Percentiles rank a stretch among this genome's conserved stretches.
Conservation (phyloP, 495 filamentous ascomycete genomes). For the Endocarpon pusillum region DNA sequence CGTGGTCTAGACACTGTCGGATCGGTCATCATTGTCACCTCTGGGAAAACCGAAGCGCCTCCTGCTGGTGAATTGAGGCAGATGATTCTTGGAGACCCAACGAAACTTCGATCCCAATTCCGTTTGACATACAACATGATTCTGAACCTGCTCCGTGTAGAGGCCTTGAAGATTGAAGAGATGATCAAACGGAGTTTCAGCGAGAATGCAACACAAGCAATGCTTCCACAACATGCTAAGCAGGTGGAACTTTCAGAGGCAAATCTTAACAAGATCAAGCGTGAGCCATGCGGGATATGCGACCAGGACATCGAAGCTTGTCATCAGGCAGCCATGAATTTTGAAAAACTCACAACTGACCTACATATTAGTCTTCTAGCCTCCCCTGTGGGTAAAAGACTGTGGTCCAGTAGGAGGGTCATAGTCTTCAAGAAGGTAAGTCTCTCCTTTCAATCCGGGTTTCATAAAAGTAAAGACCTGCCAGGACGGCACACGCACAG, state of each 20-base stretch:
- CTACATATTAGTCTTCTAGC: constrained; percentile 52
- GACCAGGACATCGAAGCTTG: constrained; percentile 61
- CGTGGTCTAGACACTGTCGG: constrained; percentile 84
- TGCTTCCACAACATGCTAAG: constrained; percentile 88
- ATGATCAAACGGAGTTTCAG: constrained; percentile 99
- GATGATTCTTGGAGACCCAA: constrained; percentile 94
- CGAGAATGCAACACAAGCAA: constrained; percentile 93
- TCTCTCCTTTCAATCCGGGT: not conserved
- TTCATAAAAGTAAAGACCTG: not conserved
- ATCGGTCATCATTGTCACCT: constrained; percentile 79
- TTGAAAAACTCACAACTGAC: constrained; percentile 51
- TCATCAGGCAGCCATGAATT: constrained; percentile 66
- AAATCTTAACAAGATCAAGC: constrained; percentile 74
- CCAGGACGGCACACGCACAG: constrained; percentile 60
- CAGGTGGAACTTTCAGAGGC: constrained; percentile 84
- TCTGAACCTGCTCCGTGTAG: constrained; percentile 82
- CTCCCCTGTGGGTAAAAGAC: constrained; percentile 62
- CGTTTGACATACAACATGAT: constrained; percentile 99
- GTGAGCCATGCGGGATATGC: constrained; percentile 69
- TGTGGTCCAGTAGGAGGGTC: constrained; percentile 55
- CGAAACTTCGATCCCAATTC: constrained; percentile 90
- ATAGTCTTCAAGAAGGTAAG: constrained; percentile 52
- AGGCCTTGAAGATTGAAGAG: constrained; percentile 95
- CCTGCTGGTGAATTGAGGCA: constrained; percentile 60
- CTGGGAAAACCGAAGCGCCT: constrained; percentile 72